Percentiles rank a stretch among this genome's conserved stretches.
Conservation (phyloP, 2,329 filamentous ascomycete genomes). For the Ceratocystis smalleyi region DNA sequence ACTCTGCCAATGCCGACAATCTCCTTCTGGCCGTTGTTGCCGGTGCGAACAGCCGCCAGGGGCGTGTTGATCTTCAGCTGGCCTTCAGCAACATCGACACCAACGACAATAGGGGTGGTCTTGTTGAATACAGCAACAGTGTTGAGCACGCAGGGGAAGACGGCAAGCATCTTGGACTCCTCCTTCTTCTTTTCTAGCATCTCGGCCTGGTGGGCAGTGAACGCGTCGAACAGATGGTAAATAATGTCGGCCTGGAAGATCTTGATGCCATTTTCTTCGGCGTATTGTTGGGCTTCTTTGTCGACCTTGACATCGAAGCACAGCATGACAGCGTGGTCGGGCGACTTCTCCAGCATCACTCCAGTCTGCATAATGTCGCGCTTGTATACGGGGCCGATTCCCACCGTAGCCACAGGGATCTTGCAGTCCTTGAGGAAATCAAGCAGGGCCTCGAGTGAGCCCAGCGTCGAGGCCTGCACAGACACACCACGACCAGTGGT, state of each 20-base stretch:
- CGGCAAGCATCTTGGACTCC: constrained; percentile 83
- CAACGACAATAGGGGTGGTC: constrained; percentile 84
- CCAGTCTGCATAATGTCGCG: constrained; percentile 92
- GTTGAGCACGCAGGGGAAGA: constrained; percentile 87
- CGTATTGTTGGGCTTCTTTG: constrained; percentile 82
- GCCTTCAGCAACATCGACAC: constrained; percentile 89
- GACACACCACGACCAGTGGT: constrained; percentile 88
- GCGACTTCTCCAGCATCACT: constrained; percentile 89
- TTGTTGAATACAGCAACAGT: constrained; percentile 97
- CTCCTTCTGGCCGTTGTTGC: constrained; percentile 69
- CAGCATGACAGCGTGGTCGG: constrained; percentile 96
- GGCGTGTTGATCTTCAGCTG: constrained; percentile 76
- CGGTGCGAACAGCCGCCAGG: constrained; percentile 71
- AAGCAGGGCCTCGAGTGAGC: constrained; percentile 85
- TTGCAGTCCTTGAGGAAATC: constrained; percentile 94
- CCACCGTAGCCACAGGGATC: constrained; percentile 94
- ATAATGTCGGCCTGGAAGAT: constrained; percentile 98
- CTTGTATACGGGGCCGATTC: constrained; percentile 94
- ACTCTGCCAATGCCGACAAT: constrained; percentile 78
- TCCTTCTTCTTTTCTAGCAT: constrained; percentile 87
- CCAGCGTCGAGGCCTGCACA: constrained; percentile 92
- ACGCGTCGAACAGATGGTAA: constrained; percentile 93
- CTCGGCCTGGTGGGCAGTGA: constrained; percentile 85
- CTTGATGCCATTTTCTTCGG: constrained; percentile 88
- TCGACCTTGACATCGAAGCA: constrained; percentile 99